These are phyloP conservation scores for Fusarium fujikuroi DNA, from an alignment of 2,329 filamentous ascomycete species.

Conservation along the genomic window DNA sequence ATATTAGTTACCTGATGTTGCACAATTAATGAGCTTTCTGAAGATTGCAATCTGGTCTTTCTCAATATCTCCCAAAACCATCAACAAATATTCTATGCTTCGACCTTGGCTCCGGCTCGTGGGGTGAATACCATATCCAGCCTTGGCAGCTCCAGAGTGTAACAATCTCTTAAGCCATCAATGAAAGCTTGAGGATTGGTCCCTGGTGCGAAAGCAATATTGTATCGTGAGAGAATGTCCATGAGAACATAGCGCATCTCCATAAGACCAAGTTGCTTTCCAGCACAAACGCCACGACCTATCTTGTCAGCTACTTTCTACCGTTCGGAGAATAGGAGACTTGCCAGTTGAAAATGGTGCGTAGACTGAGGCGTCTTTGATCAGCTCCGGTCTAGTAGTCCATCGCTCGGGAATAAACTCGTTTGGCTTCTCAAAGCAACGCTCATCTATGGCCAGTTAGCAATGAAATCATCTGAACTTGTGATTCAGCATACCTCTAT, in stretches of 20 bases:
- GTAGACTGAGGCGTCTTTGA: conserved; percentile 10
- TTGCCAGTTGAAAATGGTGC: conserved; percentile 24
- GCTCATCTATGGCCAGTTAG: not conserved
- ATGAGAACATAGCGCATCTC: conserved; percentile 27
- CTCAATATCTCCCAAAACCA: rapidly evolving
- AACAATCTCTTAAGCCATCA: conserved; percentile 18
- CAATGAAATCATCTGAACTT: too few relatives aligned
- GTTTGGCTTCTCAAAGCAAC: conserved; percentile 14
- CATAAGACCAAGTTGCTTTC: conserved; percentile 35
- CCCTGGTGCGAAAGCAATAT: not conserved
- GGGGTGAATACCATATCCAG: conserved; percentile 8
- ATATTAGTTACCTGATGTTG: rapidly evolving
- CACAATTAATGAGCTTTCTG: rapidly evolving
- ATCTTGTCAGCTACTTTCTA: not conserved
- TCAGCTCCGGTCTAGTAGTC: conserved; percentile 20
- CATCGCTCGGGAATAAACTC: conserved; percentile 34
- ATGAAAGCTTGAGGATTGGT: not conserved
- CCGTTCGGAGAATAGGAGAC: not conserved
- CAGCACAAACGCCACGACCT: conserved; percentile 30
- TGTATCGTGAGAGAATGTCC: conserved; percentile 17
- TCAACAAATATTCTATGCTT: rapidly evolving
- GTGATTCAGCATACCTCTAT: conserved; percentile 5
- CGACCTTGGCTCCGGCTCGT: rapidly evolving
- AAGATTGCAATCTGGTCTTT: not conserved
- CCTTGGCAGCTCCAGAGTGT: conserved; percentile 11